Conservation (phyloP, 169 alveolate genomes). For the Condylostoma magnum region DNA sequence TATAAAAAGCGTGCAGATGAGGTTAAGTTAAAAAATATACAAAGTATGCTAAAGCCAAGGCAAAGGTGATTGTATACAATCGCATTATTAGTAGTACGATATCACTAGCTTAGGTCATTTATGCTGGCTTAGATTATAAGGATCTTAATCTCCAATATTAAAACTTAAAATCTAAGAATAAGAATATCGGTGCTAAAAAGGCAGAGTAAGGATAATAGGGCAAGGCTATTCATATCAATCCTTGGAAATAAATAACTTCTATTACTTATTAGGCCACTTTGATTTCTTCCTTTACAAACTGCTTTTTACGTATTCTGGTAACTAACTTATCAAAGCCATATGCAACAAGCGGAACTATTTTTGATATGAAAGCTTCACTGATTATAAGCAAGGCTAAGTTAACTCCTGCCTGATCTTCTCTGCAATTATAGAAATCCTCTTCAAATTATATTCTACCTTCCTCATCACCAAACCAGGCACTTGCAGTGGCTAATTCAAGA, state of each 20-base stretch:
- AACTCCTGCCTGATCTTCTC: constrained; percentile 50
- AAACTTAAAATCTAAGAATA: constrained; percentile 37
- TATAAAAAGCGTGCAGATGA: not conserved
- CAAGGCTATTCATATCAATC: constrained; percentile 40
- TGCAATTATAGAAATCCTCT: constrained; percentile 34
- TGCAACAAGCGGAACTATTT: not conserved
- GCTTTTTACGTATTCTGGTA: constrained; percentile 7
- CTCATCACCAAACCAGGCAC: constrained; percentile 1
- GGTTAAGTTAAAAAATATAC: not conserved
- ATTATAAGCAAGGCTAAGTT: constrained; percentile 37
- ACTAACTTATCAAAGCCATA: not conserved
- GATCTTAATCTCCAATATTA: constrained; percentile 21
- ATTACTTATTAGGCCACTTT: constrained; percentile 48
- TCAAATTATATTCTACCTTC: not conserved
- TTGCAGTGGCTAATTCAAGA: constrained; percentile 34
- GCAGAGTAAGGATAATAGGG: constrained; percentile 41
- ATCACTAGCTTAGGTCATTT: constrained; percentile 19
- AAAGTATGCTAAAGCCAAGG: not conserved
- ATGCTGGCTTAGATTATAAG: constrained; percentile 36
- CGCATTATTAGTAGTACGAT: constrained; percentile 8
- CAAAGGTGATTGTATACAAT: not conserved
- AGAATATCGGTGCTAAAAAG: constrained; percentile 31
- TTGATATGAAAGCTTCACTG: constrained; percentile 7
- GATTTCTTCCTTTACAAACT: constrained; percentile 46
- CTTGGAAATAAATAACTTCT: constrained; percentile 50